These are phyloP conservation scores for Cladosporium sp. DNA, from an alignment of 2,329 filamentous ascomycete genomes.

Conservation along the genomic window DNA sequence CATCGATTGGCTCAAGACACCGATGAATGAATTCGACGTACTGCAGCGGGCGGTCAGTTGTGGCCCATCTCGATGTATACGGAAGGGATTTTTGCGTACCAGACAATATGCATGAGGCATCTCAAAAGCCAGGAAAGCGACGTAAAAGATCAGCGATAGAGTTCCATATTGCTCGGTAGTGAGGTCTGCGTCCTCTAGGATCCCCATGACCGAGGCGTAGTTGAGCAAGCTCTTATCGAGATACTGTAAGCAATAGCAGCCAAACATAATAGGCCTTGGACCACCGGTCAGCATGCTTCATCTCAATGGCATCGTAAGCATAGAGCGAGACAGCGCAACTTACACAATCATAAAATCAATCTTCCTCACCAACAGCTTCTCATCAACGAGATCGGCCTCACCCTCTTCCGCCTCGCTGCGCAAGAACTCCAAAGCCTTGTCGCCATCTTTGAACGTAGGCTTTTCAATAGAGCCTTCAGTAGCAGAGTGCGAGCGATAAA, in stretches of 20 bases:
- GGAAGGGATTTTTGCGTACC: conserved; percentile 10
- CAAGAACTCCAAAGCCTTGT: conserved; percentile 22
- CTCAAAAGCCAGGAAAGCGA: conserved; percentile 50
- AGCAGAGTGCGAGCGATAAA: conserved; percentile 6
- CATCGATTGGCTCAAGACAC: not conserved
- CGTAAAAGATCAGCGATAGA: conserved; percentile 54
- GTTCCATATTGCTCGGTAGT: conserved; percentile 57
- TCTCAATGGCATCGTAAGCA: not conserved
- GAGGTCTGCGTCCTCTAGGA: conserved; percentile 59
- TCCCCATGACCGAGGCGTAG: conserved; percentile 65
- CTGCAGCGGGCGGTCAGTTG: not conserved
- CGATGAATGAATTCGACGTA: not conserved
- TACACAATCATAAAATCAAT: conserved; percentile 44
- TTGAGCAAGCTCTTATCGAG: conserved; percentile 63
- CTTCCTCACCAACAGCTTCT: conserved; percentile 34
- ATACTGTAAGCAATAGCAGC: conserved; percentile 63
- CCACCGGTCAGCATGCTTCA: not conserved
- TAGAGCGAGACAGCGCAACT: conserved; percentile 26
- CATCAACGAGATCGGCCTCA: conserved; percentile 20
- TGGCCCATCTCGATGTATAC: too few relatives aligned
- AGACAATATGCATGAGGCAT: conserved; percentile 47
- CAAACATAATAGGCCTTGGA: conserved; percentile 52
- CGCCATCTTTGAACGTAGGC: conserved; percentile 21
- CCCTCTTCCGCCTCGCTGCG: conserved; percentile 21
- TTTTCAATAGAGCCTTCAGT: conserved; percentile 19